Evolutionary conservation across 768 basidiomycete genomes (phyloP), one percentile per base, ranked within the genome.

Genomic region (Chalciporus chontae): DNA sequence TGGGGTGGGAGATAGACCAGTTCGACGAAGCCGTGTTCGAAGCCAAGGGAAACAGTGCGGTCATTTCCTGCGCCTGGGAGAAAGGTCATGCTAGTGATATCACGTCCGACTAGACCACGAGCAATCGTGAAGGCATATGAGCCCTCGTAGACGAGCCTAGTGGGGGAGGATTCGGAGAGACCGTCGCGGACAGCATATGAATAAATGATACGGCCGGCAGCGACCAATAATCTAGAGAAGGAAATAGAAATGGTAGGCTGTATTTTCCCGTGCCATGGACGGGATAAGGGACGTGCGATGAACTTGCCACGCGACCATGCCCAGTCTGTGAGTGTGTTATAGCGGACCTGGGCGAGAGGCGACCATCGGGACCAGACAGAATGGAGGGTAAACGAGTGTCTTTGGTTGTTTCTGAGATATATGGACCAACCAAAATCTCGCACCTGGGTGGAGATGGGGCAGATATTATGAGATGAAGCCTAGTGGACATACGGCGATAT

Each of bases 241-340:
- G 74, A 83, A 49, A 83, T 72, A 23, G 82, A 77, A 32, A 89
- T 61, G 11, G 73, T 57, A 5, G 87, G 83, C 50, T 79, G 83
- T 5, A 76, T 64, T 56, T 77, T 85, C 19, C 70, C 72, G 5
- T 57, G 13, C 86, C 86, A 89, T 9, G 76, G 73, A 21, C 71
- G 69, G 18, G 82, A 78, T 8, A 89, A 72, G 2, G 85, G 86
- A 2, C 84, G 77, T 4, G 85, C 84, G 18, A 85, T 67, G 51
- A 86, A 86, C 40, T 69, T 59, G 37, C 63, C 62, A 18, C 56
- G 62, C 4, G 67, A 54, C 87, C 87, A 89, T 10, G 77, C 70
- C 3, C 58, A 52, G 60, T 87, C 85, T 5, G 75, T 62, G 8
- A 79, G 61, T n/a, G 65, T 61, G 54, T 85, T 70, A 54, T 85